phyloP scores from a whole-genome alignment of 1,284 basidiomycete genomes.

The Pascua sp. region DNA sequence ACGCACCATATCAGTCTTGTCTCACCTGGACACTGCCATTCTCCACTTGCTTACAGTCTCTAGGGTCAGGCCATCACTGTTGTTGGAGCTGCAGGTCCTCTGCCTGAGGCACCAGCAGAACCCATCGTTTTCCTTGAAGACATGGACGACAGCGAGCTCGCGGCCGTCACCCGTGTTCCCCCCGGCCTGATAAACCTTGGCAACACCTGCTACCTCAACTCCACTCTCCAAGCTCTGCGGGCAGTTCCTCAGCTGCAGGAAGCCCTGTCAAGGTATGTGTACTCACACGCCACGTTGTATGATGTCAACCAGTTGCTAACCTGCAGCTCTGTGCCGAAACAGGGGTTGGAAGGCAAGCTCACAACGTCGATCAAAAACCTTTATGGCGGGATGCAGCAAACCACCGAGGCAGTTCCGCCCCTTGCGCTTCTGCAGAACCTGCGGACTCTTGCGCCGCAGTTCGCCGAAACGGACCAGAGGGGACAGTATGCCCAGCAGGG shows the following conservation, averaged over 20 bases:
- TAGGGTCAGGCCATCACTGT: constrained; percentile 60
- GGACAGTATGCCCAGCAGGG: constrained; percentile 83
- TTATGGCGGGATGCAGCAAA: constrained; percentile 67
- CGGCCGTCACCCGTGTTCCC: constrained; percentile 63
- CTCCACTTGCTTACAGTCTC: constrained; percentile 1
- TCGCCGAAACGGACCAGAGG: constrained; percentile 67
- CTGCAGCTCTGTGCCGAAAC: constrained; percentile 10
- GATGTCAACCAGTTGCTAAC: constrained; percentile 13
- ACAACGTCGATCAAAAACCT: constrained; percentile 65
- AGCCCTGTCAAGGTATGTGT: constrained; percentile 61
- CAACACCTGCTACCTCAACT: constrained; percentile 75
- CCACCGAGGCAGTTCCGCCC: constrained; percentile 75
- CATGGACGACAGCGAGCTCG: constrained; percentile 77
- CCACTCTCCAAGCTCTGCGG: constrained; percentile 86
- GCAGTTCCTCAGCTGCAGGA: constrained; percentile 81
- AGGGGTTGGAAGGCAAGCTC: constrained; percentile 48
- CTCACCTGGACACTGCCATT: no score
- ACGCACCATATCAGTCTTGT: constrained; percentile 28
- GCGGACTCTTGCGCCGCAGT: constrained; percentile 82
- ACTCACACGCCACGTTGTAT: background rate
- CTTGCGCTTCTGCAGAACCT: constrained; percentile 67
- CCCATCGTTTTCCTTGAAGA: constrained; percentile 74
- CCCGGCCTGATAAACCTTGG: constrained; percentile 39
- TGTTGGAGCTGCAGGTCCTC: constrained; percentile 85
- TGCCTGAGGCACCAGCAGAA: constrained; percentile 79